phyloP scores from a whole-genome alignment of 2,329 filamentous ascomycete genomes.

The Dactylellina haptotyla region DNA sequence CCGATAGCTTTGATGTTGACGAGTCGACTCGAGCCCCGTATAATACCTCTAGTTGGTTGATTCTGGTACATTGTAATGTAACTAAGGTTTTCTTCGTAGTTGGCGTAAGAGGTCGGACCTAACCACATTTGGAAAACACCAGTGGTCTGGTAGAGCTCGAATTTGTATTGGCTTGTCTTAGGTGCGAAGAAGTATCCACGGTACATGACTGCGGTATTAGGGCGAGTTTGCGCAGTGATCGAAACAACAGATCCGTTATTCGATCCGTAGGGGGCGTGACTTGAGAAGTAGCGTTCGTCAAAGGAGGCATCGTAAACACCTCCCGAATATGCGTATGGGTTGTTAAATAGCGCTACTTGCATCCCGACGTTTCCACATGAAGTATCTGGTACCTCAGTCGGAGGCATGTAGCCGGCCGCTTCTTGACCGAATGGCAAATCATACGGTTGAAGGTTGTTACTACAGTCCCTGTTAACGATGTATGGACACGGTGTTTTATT shows the following conservation, averaged over 20 bases:
- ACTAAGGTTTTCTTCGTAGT: neutral
- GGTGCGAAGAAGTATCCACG: neutral
- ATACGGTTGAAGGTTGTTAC: neutral
- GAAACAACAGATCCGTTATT: neutral
- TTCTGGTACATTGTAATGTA: slow-evolving; percentile 1
- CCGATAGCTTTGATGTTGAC: neutral
- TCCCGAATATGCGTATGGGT: neutral
- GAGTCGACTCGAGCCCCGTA: neutral
- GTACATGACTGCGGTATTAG: neutral
- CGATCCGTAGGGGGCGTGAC: neutral
- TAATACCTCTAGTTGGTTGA: neutral
- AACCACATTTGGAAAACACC: neutral
- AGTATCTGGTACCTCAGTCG: neutral
- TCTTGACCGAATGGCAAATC: neutral
- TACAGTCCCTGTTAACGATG: neutral
- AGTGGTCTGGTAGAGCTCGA: neutral
- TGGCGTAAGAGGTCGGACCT: neutral
- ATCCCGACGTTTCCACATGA: neutral
- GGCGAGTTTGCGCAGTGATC: neutral
- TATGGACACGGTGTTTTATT: neutral
- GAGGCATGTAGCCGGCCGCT: neutral
- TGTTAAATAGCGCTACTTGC: neutral
- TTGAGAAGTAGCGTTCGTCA: neutral
- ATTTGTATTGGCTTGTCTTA: neutral
- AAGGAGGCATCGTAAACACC: neutral